phyloP scores from a whole-genome alignment of 78 protist species.

The Cavenderia fasciculata region DNA sequence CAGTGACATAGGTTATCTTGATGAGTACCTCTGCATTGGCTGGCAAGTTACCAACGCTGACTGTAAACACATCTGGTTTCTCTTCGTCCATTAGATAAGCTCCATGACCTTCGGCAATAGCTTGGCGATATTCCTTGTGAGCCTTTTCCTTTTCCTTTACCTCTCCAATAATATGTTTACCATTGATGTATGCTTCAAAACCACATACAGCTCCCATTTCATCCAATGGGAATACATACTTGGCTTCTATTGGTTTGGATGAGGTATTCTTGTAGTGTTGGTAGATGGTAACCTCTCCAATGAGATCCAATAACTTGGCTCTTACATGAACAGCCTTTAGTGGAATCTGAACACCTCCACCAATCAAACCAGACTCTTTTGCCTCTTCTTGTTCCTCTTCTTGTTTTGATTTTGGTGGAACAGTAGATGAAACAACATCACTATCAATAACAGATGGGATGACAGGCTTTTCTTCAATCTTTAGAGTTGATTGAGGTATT shows the following conservation, averaged over 20 bases:
- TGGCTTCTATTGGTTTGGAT: constrained; percentile 68
- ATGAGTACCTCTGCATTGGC: constrained; percentile 68
- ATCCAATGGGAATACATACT: constrained; percentile 91
- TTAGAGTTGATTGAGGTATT: background rate
- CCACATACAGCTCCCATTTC: constrained; percentile 92
- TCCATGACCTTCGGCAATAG: constrained; percentile 83
- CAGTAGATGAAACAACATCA: background rate
- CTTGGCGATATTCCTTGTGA: constrained; percentile 71
- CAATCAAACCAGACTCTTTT: constrained; percentile 17
- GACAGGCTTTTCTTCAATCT: background rate
- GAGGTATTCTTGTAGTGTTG: constrained; percentile 84
- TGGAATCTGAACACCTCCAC: constrained; percentile 10
- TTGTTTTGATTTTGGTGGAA: background rate
- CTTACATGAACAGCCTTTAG: constrained; percentile 59
- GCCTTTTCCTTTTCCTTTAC: constrained; percentile 93
- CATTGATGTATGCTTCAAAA: constrained; percentile 89
- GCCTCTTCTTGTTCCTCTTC: background rate
- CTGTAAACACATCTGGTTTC: constrained; percentile 88
- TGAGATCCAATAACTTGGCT: constrained; percentile 78
- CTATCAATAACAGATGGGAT: background rate
- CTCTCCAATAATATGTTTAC: constrained; percentile 81
- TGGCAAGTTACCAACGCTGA: constrained; percentile 91
- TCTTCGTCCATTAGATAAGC: constrained; percentile 90
- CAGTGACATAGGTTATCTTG: constrained; percentile 84
- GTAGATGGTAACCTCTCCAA: constrained; percentile 78